A percentile compares a stretch with the other conserved stretches of the same genome.
Evolutionary conservation across 2,329 filamentous ascomycete species (phyloP).

Genomic region (Cytospora leucostoma): DNA sequence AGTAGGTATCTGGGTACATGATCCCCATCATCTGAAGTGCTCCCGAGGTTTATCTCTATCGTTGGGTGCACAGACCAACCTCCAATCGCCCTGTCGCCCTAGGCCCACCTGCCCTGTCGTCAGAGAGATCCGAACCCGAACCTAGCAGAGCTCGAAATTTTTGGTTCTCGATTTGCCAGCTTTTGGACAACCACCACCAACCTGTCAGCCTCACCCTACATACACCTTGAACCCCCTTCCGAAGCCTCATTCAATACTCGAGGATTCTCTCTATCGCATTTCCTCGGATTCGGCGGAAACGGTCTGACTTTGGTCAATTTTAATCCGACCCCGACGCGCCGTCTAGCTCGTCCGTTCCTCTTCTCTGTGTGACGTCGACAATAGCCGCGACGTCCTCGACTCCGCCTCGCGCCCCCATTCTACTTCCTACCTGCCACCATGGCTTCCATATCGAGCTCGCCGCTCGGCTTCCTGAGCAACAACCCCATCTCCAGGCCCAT

Average conservation of each 20-base stretch:
- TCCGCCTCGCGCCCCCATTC: background rate
- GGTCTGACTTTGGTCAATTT: constrained; percentile 12
- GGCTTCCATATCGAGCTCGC: constrained; percentile 51
- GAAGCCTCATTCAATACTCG: constrained; percentile 3
- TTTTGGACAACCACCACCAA: constrained; percentile 17
- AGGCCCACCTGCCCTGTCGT: constrained; percentile 23
- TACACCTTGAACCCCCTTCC: constrained; percentile 4
- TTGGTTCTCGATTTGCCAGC: constrained; percentile 25
- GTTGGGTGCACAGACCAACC: constrained; percentile 7
- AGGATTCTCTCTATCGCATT: constrained; percentile 10
- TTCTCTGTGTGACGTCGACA: constrained; percentile 32
- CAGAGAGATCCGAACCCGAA: constrained; percentile 16
- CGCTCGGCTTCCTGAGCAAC: constrained; percentile 67
- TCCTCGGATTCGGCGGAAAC: background rate
- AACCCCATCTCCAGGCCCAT: constrained; percentile 72
- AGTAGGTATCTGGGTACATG: no score
- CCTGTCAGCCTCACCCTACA: constrained; percentile 20
- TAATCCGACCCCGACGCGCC: constrained; percentile 7
- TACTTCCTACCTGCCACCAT: constrained; percentile 41
- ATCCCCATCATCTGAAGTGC: background rate
- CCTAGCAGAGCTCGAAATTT: constrained; percentile 28
- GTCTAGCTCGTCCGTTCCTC: constrained; percentile 5
- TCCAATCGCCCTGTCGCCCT: background rate
- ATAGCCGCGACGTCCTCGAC: constrained; percentile 30
- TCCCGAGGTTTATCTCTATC: constrained; percentile 7